Conservation (phyloP, 2,329 filamentous ascomycete genomes). For the Fusarium compactum region DNA sequence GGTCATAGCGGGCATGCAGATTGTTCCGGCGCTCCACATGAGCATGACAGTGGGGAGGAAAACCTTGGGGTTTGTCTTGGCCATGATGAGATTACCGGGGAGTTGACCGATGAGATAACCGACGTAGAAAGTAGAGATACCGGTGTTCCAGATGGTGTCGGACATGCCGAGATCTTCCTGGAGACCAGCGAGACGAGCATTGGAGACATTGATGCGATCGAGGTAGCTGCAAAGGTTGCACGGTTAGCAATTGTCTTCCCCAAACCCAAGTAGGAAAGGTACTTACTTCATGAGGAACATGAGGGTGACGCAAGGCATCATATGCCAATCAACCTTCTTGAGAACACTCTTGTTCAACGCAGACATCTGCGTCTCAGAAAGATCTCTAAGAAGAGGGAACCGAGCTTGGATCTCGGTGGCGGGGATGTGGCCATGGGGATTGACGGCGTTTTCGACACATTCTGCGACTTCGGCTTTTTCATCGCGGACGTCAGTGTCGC, state of each 20-base stretch:
- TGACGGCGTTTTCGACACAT: conserved; percentile 18
- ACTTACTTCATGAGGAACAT: conserved; percentile 33
- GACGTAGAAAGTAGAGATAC: conserved; percentile 59
- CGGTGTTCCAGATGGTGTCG: conserved; percentile 55
- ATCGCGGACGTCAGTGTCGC: neutral
- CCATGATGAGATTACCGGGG: conserved; percentile 61
- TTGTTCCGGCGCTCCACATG: conserved; percentile 57
- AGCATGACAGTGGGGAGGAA: conserved; percentile 57
- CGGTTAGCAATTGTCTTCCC: neutral
- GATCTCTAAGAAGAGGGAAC: conserved; percentile 41
- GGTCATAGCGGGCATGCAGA: conserved; percentile 58
- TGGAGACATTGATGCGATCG: conserved; percentile 64
- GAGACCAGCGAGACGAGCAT: conserved; percentile 55
- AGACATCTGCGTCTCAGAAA: conserved; percentile 42
- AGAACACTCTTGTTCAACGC: conserved; percentile 46
- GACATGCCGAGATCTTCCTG: conserved; percentile 54
- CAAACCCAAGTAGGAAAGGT: too few relatives aligned
- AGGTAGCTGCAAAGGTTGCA: conserved; percentile 56
- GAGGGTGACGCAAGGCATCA: conserved; percentile 36
- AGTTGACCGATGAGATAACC: conserved; percentile 61
- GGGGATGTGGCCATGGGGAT: neutral
- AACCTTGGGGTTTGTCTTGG: conserved; percentile 53
- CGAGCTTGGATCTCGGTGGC: conserved; percentile 45
- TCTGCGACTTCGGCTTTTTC: conserved; percentile 5
- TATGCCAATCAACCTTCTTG: conserved; percentile 50